phyloP scores from a whole-genome alignment of 2,329 filamentous ascomycete genomes.

The Colletotrichum plurivorum region DNA sequence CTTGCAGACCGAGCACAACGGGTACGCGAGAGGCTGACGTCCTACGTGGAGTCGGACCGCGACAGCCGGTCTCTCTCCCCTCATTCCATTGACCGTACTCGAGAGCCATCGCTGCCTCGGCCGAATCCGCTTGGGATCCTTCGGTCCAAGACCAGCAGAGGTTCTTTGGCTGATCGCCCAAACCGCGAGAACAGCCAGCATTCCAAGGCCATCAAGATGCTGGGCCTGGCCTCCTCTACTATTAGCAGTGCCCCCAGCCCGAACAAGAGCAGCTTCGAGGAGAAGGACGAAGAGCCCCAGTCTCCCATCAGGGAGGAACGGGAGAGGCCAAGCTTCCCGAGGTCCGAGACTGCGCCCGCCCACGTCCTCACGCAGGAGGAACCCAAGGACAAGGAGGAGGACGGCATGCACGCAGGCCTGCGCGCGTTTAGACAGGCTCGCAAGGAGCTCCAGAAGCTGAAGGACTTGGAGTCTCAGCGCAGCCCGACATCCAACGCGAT shows the following conservation, averaged over 20 bases:
- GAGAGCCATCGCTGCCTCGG: conserved; percentile 52
- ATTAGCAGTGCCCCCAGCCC: conserved; percentile 58
- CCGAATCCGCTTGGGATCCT: conserved; percentile 75
- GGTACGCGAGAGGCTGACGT: conserved; percentile 81
- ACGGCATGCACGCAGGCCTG: conserved; percentile 64
- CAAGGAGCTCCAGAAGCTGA: conserved; percentile 69
- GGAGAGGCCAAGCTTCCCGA: conserved; percentile 24
- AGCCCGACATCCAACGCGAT: conserved; percentile 43
- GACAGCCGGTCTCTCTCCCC: conserved; percentile 58
- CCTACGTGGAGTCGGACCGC: conserved; percentile 74
- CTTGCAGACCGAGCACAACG: conserved; percentile 76
- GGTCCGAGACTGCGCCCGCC: conserved; percentile 12
- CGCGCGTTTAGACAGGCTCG: conserved; percentile 71
- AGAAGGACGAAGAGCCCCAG: conserved; percentile 49
- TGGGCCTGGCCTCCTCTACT: conserved; percentile 66
- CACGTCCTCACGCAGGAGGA: conserved; percentile 41
- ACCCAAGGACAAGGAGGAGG: conserved; percentile 53
- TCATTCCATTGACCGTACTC: conserved; percentile 51
- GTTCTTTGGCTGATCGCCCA: conserved; percentile 69
- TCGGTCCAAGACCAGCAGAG: conserved; percentile 76
- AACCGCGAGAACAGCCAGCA: conserved; percentile 58
- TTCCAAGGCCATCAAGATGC: conserved; percentile 73
- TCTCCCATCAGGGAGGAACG: conserved; percentile 47
- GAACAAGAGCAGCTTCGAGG: conserved; percentile 54
- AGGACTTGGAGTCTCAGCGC: conserved; percentile 65